Conservation (phyloP, 441 rosid species). For the Brassica balearica region DNA sequence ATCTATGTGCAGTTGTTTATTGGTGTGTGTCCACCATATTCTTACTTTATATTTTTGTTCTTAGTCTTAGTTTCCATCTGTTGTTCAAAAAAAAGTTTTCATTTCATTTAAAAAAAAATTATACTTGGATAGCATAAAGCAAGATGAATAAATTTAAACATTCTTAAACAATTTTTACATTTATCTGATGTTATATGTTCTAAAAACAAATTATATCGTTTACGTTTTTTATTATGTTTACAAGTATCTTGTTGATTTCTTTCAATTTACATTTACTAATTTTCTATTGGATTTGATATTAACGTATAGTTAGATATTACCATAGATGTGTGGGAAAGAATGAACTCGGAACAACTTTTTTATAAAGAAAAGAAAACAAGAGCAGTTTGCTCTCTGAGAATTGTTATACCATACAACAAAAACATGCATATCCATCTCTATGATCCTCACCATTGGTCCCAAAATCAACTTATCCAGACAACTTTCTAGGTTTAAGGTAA, state of each 20-base stretch:
- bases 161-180: not conserved
- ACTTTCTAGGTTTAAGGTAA: not conserved
- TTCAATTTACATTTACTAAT: not conserved
- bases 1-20: not conserved
- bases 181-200: not conserved
- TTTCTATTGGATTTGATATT: not conserved
- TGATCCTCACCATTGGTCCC: not conserved
- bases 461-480: constrained; percentile 1
- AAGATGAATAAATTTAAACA: not conserved
- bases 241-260: not conserved
- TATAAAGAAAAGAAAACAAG: not conserved
- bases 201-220: not conserved
- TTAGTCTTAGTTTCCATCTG: no score
- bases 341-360: not conserved
- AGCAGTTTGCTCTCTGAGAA: not conserved
- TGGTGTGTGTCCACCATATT: not conserved
- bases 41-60: no score
- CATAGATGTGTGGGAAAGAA: not conserved
- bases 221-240: no score
- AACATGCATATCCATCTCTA: constrained; percentile 7
- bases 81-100: no score
- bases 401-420: constrained; percentile 25
- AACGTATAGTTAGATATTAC: not conserved
- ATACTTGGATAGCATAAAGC: not conserved
- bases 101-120: no score